Evolutionary conservation across 2,329 filamentous ascomycete genomes (phyloP).

Genomic region (Colletotrichum sp.): DNA sequence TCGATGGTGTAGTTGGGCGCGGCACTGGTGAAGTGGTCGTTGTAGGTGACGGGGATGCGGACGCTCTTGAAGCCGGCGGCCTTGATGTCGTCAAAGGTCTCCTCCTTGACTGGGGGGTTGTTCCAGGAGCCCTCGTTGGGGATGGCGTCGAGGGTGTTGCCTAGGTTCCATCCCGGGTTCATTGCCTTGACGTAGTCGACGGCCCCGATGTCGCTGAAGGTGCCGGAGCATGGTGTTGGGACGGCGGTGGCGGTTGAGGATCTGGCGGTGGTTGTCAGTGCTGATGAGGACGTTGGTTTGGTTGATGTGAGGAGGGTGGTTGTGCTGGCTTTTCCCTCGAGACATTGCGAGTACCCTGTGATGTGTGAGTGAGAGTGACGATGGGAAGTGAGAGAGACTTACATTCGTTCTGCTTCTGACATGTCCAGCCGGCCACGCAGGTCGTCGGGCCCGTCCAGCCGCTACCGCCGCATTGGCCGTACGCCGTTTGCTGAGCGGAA

Average conservation of each 20-base stretch:
- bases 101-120: conserved; percentile 53
- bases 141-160: conserved; percentile 57
- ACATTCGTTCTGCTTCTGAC: conserved; percentile 9
- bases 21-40: conserved; percentile 56
- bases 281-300: not conserved
- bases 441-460: conserved; percentile 15
- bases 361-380: not conserved
- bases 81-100: conserved; percentile 57
- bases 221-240: conserved; percentile 37
- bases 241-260: not conserved
- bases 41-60: conserved; percentile 65
- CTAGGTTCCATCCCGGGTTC: conserved; percentile 65
- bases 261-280: not conserved
- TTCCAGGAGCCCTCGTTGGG: conserved; percentile 62
- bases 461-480: conserved; percentile 16
- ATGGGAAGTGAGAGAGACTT: not conserved
- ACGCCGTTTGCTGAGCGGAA: not conserved
- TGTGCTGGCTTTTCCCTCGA: not conserved
- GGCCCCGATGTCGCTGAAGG: conserved; percentile 51
- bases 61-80: conserved; percentile 62
- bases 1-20: conserved; percentile 61
- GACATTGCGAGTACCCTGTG: conserved; percentile 19
- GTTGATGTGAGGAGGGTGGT: conserved; percentile 5
- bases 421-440: conserved; percentile 14
- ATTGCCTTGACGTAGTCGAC: conserved; percentile 49